Evolutionary conservation across 2,329 filamentous ascomycete genomes (phyloP).

Genomic region (Zymoseptoria passerinii): DNA sequence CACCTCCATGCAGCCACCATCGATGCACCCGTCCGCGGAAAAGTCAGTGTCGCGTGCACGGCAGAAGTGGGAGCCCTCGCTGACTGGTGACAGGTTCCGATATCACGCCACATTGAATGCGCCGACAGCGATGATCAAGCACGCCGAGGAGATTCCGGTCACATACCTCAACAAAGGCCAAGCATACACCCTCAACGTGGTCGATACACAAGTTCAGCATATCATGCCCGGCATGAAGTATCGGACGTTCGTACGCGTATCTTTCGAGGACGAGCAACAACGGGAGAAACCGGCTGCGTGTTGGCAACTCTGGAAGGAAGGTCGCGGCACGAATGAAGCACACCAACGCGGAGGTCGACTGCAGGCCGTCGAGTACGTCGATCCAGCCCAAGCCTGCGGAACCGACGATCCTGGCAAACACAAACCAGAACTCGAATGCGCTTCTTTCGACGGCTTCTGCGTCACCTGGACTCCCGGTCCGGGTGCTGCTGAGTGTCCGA

Average conservation of each 20-base stretch:
- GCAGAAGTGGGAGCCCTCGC: constrained; percentile 4
- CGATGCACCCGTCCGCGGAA: constrained; percentile 35
- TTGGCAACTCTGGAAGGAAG: constrained; percentile 94
- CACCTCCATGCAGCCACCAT: constrained; percentile 39
- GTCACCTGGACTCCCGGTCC: constrained; percentile 69
- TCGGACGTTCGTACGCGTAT: constrained; percentile 86
- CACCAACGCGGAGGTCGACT: constrained; percentile 88
- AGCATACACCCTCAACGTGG: constrained; percentile 77
- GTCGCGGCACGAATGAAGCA: constrained; percentile 87
- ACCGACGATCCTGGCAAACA: constrained; percentile 42
- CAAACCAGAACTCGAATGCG: constrained; percentile 44
- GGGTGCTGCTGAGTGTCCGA: constrained; percentile 66
- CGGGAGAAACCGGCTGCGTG: constrained; percentile 71
- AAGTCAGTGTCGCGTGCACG: constrained; percentile 33
- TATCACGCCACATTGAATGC: constrained; percentile 87
- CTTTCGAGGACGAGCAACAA: constrained; percentile 94
- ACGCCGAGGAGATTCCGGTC: constrained; percentile 84
- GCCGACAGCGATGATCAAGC: constrained; percentile 91
- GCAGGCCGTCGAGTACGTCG: constrained; percentile 91
- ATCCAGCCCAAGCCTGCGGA: constrained; percentile 48
- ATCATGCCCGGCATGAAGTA: constrained; percentile 59
- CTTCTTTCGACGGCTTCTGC: constrained; percentile 89
- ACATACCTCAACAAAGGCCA: constrained; percentile 98
- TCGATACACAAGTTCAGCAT: constrained; percentile 62
- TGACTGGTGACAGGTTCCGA: constrained; percentile 55